These are phyloP conservation scores for Picea sitchensis DNA, from an alignment of 75 land plant species.

Conservation along the genomic window DNA sequence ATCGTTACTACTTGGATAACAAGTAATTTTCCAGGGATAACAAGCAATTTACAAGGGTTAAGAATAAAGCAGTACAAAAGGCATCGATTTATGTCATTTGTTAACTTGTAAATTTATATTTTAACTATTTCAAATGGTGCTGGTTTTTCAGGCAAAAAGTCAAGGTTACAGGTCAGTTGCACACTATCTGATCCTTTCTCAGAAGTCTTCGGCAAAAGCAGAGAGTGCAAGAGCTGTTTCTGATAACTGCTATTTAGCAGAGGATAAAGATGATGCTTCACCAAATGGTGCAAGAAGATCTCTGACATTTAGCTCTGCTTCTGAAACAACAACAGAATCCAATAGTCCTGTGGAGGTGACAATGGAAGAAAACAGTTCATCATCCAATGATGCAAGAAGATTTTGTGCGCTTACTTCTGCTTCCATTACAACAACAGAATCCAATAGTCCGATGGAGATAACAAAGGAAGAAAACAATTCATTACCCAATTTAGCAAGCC, in stretches of 20 bases:
- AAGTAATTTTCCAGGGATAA: background rate
- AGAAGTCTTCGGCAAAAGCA: background rate
- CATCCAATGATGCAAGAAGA: background rate
- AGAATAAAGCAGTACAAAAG: no score
- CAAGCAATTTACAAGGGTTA: background rate
- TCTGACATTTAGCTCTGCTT: background rate
- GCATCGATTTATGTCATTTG: no score
- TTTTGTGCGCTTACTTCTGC: background rate
- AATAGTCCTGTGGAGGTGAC: no score
- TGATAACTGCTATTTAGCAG: background rate
- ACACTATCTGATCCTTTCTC: constrained; percentile 79
- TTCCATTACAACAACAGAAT: background rate
- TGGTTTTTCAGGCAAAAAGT: constrained; percentile 25
- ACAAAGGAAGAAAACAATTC: background rate
- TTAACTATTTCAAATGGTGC: background rate
- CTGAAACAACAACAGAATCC: no score
- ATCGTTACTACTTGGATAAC: no score
- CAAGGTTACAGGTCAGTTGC: constrained; percentile 86
- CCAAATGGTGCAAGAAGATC: constrained; percentile 1
- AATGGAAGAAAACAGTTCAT: background rate
- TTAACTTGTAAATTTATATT: background rate
- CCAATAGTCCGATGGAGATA: background rate
- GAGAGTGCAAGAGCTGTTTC: background rate
- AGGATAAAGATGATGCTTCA: background rate
- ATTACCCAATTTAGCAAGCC: no score